A percentile compares a stretch with the other conserved stretches of the same genome.
These are phyloP conservation scores for Vittaforma corneae DNA, from an alignment of 371 early-diverging fungal genomes.

Conservation along the genomic window DNA sequence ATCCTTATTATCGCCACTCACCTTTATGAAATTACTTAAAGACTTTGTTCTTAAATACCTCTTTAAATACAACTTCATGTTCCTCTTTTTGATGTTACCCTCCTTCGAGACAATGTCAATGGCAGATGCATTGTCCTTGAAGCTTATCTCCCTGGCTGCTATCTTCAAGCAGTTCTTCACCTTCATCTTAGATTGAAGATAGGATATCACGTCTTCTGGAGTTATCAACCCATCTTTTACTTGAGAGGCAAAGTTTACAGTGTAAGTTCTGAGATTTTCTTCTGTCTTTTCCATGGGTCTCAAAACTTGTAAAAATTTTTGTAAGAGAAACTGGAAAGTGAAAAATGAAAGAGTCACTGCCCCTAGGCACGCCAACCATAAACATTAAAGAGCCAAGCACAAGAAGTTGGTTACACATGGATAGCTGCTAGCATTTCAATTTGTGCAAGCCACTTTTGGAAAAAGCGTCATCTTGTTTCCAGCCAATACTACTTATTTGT, in stretches of 20 bases:
- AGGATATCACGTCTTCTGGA: constrained; percentile 26
- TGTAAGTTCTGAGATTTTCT: constrained; percentile 12
- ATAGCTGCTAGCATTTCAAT: background rate
- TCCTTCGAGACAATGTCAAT: constrained; percentile 17
- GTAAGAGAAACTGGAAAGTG: constrained; percentile 4
- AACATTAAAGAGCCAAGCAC: background rate
- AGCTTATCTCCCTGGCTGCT: constrained; percentile 25
- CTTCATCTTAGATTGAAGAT: constrained; percentile 41
- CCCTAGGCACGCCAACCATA: background rate
- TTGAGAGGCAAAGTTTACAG: constrained; percentile 8
- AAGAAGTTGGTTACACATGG: background rate
- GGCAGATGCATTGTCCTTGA: constrained; percentile 18
- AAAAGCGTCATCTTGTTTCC: too few relatives aligned
- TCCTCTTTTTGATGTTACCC: constrained; percentile 37
- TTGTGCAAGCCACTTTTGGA: too few relatives aligned
- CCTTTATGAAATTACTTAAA: constrained; percentile 37
- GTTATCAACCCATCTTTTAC: constrained; percentile 20
- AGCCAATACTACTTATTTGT: too few relatives aligned
- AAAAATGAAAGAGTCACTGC: background rate
- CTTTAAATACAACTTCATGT: constrained; percentile 42
- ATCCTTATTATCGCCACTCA: constrained; percentile 28
- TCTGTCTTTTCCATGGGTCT: background rate
- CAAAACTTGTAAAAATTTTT: constrained; percentile 12
- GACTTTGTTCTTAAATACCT: constrained; percentile 37
- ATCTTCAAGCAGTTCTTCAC: constrained; percentile 9